Evolutionary conservation across 305 asterid species (phyloP).

Genomic region (Fraxinus greggii): DNA sequence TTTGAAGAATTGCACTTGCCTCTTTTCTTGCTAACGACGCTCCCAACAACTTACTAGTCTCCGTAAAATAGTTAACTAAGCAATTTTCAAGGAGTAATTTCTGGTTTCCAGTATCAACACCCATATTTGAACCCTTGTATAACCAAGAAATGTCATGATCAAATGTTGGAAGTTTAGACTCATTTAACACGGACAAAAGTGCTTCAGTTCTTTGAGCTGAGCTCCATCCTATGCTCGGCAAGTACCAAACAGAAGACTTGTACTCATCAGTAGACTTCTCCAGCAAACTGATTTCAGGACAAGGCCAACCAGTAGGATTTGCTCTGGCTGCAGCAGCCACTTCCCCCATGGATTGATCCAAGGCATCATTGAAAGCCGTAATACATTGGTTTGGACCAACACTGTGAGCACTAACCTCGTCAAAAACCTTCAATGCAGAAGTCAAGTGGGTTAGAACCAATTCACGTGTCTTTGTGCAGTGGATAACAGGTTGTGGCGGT

Average conservation of each 20-base stretch:
- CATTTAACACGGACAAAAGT: conserved; percentile 39
- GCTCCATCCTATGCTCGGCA: conserved; percentile 83
- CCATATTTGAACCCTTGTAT: conserved; percentile 36
- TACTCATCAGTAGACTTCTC: conserved; percentile 46
- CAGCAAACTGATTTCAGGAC: conserved; percentile 74
- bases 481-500: conserved; percentile 57
- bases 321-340: conserved; percentile 58
- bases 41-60: conserved; percentile 57
- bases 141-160: conserved; percentile 63
- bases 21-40: conserved; percentile 52
- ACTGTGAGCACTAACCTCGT: conserved; percentile 30
- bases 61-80: conserved; percentile 52
- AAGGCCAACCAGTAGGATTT: conserved; percentile 81
- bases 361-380: conserved; percentile 62
- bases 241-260: conserved; percentile 42
- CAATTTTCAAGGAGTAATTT: conserved; percentile 52
- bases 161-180: conserved; percentile 56
- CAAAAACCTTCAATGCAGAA: conserved; percentile 44
- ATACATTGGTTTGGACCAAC: conserved; percentile 65
- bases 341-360: conserved; percentile 57
- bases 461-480: conserved; percentile 61
- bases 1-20: conserved; percentile 59
- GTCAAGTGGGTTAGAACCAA: conserved; percentile 62
- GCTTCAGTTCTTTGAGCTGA: conserved; percentile 45
- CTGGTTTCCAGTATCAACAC: conserved; percentile 42